Base-by-base conservation (phyloP, 192 early-diverging fungal species). In the Bifiguratus adelaidae region DNA sequence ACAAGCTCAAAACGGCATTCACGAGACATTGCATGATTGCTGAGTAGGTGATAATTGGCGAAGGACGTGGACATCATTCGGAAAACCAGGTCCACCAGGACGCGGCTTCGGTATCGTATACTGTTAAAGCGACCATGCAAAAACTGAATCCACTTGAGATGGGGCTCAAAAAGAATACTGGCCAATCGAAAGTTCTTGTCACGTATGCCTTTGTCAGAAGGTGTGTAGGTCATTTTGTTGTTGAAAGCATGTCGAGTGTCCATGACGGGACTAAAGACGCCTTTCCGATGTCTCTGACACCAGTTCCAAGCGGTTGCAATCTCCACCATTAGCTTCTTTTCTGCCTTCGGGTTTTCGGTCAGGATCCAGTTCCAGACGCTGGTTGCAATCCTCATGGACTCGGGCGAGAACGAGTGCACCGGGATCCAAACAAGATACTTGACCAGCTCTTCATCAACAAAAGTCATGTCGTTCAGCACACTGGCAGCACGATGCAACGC, bases 281-380 rank as follows among this genome's bases (percentile, higher is more conserved):
- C 95, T 44, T 83, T 82, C 41, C 80, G 71, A 36, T 89, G 73
- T 43, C 78, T 65, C 13, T 81, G 71, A 34, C 82, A 77, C 71
- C 80, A 86, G 33, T 78, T 78, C 95, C 95, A 99, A 7, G 80
- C 78, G 12, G 76, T 61, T 4, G 86, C 68, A 45, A 99, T 76
- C 45, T 95, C 83, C 7, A 77, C 73, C 78, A 99, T 83, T 33
- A 96, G 71, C 20, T 83, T 66, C 3, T 78, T 74, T 46, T 85
- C 85, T 12, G 82, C 55, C 2, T 75, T 77, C 16, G 86, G 73
- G 28, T 80, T 76, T 37, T 88, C 77, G 11, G 80, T 78, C 36
- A 95, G 77, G 29, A 99, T 61, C 80, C 82, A 87, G 30, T 77
- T 89, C 92, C 92, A 99, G n/a, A 88, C 80, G 4, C 82, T 72